Conservation (phyloP, 1,139 yeast genomes). For the Pichia sp. region DNA sequence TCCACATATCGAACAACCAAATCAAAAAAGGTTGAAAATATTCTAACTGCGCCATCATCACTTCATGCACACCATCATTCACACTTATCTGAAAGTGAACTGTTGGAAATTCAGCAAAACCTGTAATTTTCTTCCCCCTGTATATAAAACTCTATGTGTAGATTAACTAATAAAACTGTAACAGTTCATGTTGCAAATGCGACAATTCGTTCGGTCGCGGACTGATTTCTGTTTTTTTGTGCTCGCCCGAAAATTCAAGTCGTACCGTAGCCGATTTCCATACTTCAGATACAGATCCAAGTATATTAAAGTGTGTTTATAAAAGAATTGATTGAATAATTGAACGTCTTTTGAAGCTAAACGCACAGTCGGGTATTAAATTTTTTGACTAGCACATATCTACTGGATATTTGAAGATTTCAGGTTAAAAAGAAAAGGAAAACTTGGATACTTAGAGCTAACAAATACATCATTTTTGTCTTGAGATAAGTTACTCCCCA, state of each 20-base stretch:
- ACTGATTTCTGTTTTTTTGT: neutral
- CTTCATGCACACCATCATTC: neutral
- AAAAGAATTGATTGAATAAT: neutral
- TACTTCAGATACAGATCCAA: neutral
- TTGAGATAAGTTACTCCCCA: too few relatives aligned
- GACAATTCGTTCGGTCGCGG: neutral
- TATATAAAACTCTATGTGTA: neutral
- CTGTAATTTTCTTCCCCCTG: neutral
- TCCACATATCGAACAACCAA: neutral
- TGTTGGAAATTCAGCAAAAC: slow-evolving; percentile 3
- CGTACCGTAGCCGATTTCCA: neutral
- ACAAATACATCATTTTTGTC: neutral
- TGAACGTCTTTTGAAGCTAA: neutral
- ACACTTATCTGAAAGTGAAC: slow-evolving; percentile 5
- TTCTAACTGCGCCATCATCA: neutral
- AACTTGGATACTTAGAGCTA: neutral
- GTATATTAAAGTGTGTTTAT: neutral
- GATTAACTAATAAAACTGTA: neutral
- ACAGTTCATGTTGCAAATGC: neutral
- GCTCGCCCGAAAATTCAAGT: neutral
- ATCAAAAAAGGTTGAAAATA: neutral
- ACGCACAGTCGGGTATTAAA: neutral
- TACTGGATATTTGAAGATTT: neutral
- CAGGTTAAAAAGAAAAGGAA: neutral
- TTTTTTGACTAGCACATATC: neutral